A percentile compares a stretch with the other conserved stretches of the same genome.
Conservation (phyloP, 192 early-diverging fungal species). For the Obelidium mucronatum region DNA sequence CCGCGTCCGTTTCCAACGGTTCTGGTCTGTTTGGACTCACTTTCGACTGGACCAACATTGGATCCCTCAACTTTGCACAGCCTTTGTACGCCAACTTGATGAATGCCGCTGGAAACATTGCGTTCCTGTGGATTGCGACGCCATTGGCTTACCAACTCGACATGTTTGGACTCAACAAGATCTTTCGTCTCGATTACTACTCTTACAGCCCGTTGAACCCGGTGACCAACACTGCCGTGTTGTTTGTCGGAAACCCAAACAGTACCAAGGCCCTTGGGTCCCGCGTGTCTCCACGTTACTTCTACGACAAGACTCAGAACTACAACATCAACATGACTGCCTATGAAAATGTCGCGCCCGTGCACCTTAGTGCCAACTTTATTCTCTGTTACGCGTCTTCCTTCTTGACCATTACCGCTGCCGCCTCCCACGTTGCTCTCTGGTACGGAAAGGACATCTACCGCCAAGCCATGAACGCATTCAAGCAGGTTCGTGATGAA, state of each 20-base stretch:
- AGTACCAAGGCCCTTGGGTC: background rate
- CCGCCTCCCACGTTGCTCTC: conserved; percentile 68
- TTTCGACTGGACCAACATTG: conserved; percentile 18
- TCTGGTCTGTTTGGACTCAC: conserved; percentile 3
- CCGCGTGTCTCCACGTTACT: conserved; percentile 5
- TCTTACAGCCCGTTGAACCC: conserved; percentile 1
- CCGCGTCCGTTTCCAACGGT: background rate
- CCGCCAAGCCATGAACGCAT: conserved; percentile 9
- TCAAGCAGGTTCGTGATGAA: conserved; percentile 13
- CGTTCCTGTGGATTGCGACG: conserved; percentile 21
- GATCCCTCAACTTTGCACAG: conserved; percentile 25
- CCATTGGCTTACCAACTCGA: conserved; percentile 18
- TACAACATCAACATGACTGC: conserved; percentile 36
- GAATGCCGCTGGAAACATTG: conserved; percentile 3
- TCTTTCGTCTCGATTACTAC: background rate
- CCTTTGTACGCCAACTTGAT: conserved; percentile 18
- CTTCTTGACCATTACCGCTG: conserved; percentile 61
- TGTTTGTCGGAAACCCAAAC: conserved; percentile 24
- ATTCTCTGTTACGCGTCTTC: conserved; percentile 38
- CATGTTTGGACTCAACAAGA: conserved; percentile 21
- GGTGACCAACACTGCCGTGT: background rate
- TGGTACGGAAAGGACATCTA: too few relatives aligned
- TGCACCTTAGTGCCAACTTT: conserved; percentile 28
- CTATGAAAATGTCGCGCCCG: conserved; percentile 31
- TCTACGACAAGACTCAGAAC: conserved; percentile 29